Evolutionary conservation across 2,329 filamentous ascomycete genomes (phyloP), one percentile per base, ranked within the genome.

Genomic region (Neonectria ditissima): DNA sequence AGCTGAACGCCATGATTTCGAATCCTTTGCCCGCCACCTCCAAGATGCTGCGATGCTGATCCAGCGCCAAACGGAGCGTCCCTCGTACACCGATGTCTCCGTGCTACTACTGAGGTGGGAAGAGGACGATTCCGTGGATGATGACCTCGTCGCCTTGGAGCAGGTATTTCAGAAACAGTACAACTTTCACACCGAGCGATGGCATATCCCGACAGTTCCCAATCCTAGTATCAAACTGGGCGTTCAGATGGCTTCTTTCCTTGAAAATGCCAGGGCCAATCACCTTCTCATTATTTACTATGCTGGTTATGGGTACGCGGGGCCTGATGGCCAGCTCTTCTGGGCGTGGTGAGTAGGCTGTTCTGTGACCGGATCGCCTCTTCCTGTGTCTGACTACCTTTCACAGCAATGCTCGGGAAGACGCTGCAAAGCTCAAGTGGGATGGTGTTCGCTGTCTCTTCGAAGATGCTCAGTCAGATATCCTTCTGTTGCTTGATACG

Each of bases 1-100:
- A 70, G 74, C 77, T 59, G 83, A 87, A 70, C 83, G 86, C 68
- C 83, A 87, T 77, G 87, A 90, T 71, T 91, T 90, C 77, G 88
- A 90, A 76, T 84, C 86, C 56, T 90, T 90, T 74, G 88, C 88
- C 63, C 84, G 88, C 50, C 88, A 91, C 78, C 83, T 91, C 47
- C 88, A 91, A 74, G 88, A 90, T 83, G 88, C 88, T 53, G 88
- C 88, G 67, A 89, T 89, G 84, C 81, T 89, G 71, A 89, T 91
- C 69, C 87, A 89, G 74, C 83, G 86, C 66, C 87, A 89, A 77
- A 86, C 86, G 48, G 86, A 89, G 72, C 83, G 82, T 62, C 81
- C 83, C 3, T 83, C 83, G 5, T 89, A 91, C 68, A 82, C 80
- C 18, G 84, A 83, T 59, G 87, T 88, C 14, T 89, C 87, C 4